phyloP scores from a whole-genome alignment of 2,329 filamentous ascomycete genomes.

The Phialophora verrucosa region DNA sequence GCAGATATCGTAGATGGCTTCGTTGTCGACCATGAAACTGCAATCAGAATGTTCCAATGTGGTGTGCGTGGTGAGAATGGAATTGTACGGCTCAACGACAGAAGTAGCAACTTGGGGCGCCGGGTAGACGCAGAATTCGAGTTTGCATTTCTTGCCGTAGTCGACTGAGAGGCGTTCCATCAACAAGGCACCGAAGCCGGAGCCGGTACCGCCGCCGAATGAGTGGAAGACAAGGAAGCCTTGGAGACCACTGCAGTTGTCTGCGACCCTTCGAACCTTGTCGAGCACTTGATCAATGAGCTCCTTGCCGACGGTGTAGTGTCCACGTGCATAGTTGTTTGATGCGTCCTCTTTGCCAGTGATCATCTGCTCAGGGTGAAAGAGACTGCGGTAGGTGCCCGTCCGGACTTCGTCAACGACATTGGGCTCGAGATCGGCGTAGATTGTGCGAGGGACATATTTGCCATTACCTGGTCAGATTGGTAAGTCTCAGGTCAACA shows the following conservation, averaged over 20 bases:
- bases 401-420: conserved; percentile 99
- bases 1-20: conserved; percentile 99
- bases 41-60: conserved; percentile 99
- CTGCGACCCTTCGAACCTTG: conserved; percentile 95
- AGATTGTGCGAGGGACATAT: conserved; percentile 98
- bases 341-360: conserved; percentile 99
- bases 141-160: conserved; percentile 99
- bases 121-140: conserved; percentile 99
- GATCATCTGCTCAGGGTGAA: conserved; percentile 99
- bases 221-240: conserved; percentile 99
- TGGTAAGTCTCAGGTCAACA: conserved; percentile 17
- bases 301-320: conserved; percentile 99
- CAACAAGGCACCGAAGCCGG: conserved; percentile 95
- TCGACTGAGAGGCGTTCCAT: conserved; percentile 98
- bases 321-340: conserved; percentile 99
- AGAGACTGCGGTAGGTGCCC: conserved; percentile 91
- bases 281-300: conserved; percentile 97
- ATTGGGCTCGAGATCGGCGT: conserved; percentile 99
- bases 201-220: conserved; percentile 98
- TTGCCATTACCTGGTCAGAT: conserved; percentile 81
- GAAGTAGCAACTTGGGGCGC: conserved; percentile 96
- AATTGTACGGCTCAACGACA: conserved; percentile 99
- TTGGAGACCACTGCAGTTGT: conserved; percentile 97
- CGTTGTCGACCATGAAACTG: conserved; percentile 99
- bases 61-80: conserved; percentile 97